Conservation (phyloP, 2,329 filamentous ascomycete genomes). For the Penicillium sp. region DNA sequence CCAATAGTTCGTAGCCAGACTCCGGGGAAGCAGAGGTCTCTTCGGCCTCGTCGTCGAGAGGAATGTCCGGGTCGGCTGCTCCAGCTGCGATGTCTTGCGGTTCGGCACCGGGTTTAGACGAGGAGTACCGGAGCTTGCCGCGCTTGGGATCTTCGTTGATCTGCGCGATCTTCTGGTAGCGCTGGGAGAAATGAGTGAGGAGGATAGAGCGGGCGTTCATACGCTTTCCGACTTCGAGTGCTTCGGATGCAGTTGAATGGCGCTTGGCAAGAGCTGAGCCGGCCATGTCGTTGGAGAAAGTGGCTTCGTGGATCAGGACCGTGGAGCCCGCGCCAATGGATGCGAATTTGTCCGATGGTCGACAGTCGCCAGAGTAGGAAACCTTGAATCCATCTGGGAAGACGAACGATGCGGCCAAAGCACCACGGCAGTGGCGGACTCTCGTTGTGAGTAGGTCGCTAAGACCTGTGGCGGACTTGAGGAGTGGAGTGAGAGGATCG, state of each 20-base stretch:
- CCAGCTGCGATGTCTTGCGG: slow-evolving; percentile 8
- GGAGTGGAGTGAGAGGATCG: slow-evolving; percentile 41
- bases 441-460: slow-evolving; percentile 65
- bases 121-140: background rate
- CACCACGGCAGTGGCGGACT: slow-evolving; percentile 79
- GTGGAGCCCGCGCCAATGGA: slow-evolving; percentile 74
- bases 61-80: slow-evolving; percentile 24
- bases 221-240: slow-evolving; percentile 71
- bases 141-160: slow-evolving; percentile 35
- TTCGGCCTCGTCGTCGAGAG: slow-evolving; percentile 34
- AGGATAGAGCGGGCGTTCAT: slow-evolving; percentile 84
- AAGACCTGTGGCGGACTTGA: slow-evolving; percentile 64
- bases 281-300: slow-evolving; percentile 83
- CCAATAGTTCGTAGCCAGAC: slow-evolving; percentile 12
- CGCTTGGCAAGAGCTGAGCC: slow-evolving; percentile 84
- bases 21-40: background rate
- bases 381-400: slow-evolving; percentile 82
- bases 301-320: slow-evolving; percentile 91
- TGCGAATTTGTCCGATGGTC: slow-evolving; percentile 73
- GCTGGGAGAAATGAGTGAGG: slow-evolving; percentile 92
- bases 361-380: slow-evolving; percentile 92
- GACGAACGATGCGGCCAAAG: slow-evolving; percentile 76
- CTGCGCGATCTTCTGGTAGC: slow-evolving; percentile 77
- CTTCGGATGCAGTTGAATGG: slow-evolving; percentile 87
- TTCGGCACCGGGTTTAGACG: slow-evolving; percentile 15